phyloP scores from a whole-genome alignment of 73 alveolate genomes.

The Effrenium voratum region DNA sequence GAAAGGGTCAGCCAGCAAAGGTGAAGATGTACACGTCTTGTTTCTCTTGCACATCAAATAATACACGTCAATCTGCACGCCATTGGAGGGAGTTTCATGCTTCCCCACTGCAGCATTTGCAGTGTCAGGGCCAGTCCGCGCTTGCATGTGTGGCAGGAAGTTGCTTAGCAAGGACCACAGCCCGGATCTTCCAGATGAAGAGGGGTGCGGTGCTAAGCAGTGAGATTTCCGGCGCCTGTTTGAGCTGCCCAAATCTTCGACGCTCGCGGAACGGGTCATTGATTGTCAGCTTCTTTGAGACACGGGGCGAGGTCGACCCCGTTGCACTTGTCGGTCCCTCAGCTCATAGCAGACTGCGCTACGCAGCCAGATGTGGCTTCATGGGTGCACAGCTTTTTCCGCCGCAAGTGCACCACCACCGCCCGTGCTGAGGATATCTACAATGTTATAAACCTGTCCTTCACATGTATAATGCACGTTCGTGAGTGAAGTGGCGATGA shows the following conservation, averaged over 20 bases:
- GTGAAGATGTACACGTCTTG: background rate
- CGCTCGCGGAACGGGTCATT: background rate
- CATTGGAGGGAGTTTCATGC: background rate
- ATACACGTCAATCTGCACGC: background rate
- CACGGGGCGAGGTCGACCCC: slow-evolving; percentile 60
- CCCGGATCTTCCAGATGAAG: slow-evolving; percentile 92
- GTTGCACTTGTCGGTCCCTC: slow-evolving; percentile 68
- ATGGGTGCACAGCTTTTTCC: background rate
- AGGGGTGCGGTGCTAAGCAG: slow-evolving; percentile 14
- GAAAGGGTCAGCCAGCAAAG: background rate
- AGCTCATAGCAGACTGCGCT: background rate
- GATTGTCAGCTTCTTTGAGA: background rate
- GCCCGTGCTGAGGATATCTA: background rate
- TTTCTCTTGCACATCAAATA: background rate
- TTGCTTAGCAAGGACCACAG: slow-evolving; percentile 48
- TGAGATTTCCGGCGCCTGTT: background rate
- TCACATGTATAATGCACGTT: background rate
- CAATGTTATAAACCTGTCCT: background rate
- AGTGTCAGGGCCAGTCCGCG: background rate
- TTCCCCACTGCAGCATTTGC: background rate
- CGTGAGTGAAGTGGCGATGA: background rate
- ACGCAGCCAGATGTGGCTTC: background rate
- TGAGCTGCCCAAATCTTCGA: background rate
- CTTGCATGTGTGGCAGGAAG: background rate
- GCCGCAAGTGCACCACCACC: background rate